Evolutionary conservation across 768 basidiomycete genomes (phyloP).

Genomic region (Ramaria sp.): DNA sequence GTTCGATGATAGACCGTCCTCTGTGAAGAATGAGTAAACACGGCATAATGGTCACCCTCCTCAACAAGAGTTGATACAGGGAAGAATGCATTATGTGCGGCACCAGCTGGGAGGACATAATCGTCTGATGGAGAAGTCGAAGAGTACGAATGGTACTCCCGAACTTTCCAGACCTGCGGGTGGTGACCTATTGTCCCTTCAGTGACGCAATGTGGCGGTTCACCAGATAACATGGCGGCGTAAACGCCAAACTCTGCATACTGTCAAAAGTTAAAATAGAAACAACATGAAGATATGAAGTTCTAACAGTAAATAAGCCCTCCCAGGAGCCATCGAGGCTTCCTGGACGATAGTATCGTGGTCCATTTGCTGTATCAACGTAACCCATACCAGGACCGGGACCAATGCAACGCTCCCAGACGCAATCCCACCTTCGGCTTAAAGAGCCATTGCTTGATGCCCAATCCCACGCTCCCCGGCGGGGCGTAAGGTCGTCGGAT

Average conservation of each 20-base stretch:
- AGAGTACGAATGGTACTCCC: conserved; percentile 46
- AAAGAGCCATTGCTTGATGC: neutral
- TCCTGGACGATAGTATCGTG: conserved; percentile 22
- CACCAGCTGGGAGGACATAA: conserved; percentile 37
- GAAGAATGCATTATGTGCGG: conserved; percentile 53
- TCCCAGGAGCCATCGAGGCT: conserved; percentile 76
- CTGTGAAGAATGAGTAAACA: conserved; percentile 4
- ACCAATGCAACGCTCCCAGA: conserved; percentile 51
- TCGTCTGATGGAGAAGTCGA: neutral
- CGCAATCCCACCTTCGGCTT: conserved; percentile 55
- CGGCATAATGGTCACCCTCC: conserved; percentile 28
- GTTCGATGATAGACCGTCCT: neutral
- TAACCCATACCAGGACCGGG: too few species aligned
- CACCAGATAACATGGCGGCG: conserved; percentile 63
- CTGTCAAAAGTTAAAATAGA: conserved; percentile 24
- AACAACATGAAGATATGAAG: neutral
- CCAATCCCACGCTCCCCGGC: neutral
- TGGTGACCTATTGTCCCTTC: conserved; percentile 72
- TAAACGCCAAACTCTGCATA: conserved; percentile 83
- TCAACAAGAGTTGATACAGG: conserved; percentile 40
- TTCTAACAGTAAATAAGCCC: conserved; percentile 60
- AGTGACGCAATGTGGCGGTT: conserved; percentile 52
- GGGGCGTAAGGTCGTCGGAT: neutral
- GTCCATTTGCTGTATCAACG: neutral
- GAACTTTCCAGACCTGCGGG: conserved; percentile 82